These are phyloP conservation scores for Neocucurbitaria cava DNA, from an alignment of 2,329 filamentous ascomycete species.

Conservation along the genomic window DNA sequence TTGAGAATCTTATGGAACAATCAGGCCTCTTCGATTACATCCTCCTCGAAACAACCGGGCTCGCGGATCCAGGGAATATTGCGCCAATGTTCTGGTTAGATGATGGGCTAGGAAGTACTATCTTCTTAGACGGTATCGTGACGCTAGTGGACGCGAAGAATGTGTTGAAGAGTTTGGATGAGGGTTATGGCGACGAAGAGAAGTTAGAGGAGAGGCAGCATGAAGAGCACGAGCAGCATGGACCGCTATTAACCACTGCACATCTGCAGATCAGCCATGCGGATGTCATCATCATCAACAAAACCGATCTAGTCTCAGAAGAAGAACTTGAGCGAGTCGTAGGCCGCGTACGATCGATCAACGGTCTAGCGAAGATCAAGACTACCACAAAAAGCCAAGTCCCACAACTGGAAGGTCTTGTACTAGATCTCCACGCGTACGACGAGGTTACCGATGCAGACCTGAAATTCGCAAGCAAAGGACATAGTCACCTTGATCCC, in stretches of 20 bases:
- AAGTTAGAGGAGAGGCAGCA: conserved; percentile 52
- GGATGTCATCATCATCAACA: conserved; percentile 94
- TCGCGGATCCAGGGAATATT: conserved; percentile 94
- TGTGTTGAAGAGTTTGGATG: conserved; percentile 80
- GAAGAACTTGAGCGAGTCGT: conserved; percentile 73
- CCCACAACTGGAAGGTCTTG: conserved; percentile 80
- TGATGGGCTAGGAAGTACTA: conserved; percentile 90
- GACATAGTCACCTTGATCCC: conserved; percentile 89
- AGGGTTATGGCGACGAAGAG: conserved; percentile 56
- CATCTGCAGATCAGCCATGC: conserved; percentile 97
- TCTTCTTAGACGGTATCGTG: conserved; percentile 96
- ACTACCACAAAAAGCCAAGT: conserved; percentile 81
- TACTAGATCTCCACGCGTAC: conserved; percentile 93
- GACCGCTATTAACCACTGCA: conserved; percentile 83
- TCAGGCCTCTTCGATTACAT: conserved; percentile 97
- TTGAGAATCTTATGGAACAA: conserved; percentile 94
- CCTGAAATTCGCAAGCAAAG: conserved; percentile 74
- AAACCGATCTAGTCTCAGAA: conserved; percentile 79
- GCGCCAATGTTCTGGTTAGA: conserved; percentile 98
- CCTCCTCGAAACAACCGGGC: conserved; percentile 90
- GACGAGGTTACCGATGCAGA: conserved; percentile 72
- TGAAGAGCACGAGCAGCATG: conserved; percentile 58
- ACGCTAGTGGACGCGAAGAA: conserved; percentile 96
- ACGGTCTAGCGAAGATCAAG: conserved; percentile 84
- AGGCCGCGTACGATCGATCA: conserved; percentile 81